Conservation (phyloP, 805 yeast genomes). For the Deakozyma indianensis region DNA sequence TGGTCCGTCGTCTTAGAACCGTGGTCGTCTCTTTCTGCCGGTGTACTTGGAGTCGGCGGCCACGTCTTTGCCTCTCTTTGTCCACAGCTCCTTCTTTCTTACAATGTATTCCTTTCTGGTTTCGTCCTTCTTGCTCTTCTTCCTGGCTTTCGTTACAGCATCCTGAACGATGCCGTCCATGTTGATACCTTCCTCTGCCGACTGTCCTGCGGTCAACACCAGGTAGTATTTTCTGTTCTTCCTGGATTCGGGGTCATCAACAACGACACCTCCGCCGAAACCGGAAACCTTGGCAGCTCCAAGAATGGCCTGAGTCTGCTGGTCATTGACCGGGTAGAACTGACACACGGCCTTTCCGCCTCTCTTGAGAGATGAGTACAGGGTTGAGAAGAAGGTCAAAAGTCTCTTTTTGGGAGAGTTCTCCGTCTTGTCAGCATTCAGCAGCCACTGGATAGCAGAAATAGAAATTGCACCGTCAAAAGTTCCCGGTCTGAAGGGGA, state of each 20-base stretch:
- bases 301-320: slow-evolving; percentile 63
- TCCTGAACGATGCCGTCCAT: slow-evolving; percentile 74
- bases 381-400: slow-evolving; percentile 69
- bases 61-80: slow-evolving; percentile 75
- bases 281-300: slow-evolving; percentile 87
- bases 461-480: slow-evolving; percentile 94
- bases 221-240: slow-evolving; percentile 83
- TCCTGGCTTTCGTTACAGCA: slow-evolving; percentile 20
- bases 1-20: slow-evolving; percentile 28
- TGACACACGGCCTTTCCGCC: slow-evolving; percentile 98
- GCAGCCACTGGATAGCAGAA: slow-evolving; percentile 94
- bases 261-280: slow-evolving; percentile 87
- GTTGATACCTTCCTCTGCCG: slow-evolving; percentile 54
- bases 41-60: slow-evolving; percentile 86
- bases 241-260: slow-evolving; percentile 87
- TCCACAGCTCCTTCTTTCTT: slow-evolving; percentile 89
- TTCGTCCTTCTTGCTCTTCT: slow-evolving; percentile 44
- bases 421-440: slow-evolving; percentile 79
- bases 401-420: slow-evolving; percentile 77
- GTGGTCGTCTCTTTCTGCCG: slow-evolving; percentile 64
- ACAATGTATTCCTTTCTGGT: slow-evolving; percentile 64
- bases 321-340: slow-evolving; percentile 86
- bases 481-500: slow-evolving; percentile 91
- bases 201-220: slow-evolving; percentile 74
- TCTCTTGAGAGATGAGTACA: slow-evolving; percentile 72